Base-by-base conservation (phyloP, 179 eudicot species). In the Gypsophila paniculata region DNA sequence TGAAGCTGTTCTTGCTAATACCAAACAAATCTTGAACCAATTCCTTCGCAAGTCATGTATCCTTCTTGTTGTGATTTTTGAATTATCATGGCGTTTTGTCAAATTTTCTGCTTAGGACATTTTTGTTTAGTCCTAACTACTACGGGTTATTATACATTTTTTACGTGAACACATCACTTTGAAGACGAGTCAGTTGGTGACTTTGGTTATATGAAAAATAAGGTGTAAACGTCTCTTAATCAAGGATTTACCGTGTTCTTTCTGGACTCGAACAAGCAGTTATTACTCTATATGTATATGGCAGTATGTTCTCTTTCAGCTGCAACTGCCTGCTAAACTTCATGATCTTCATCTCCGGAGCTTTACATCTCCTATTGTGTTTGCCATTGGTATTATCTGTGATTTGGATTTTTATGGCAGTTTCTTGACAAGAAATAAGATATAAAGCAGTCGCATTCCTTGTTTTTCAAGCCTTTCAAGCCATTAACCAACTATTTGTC, bases 1-100 rank as follows among this genome's bases (percentile, higher is more conserved):
- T 69, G 97, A 94, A 78, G 97, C 96, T 63, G 94, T 91, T 72
- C 83, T 91, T 81, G 94, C 96, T 73, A 94, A 94, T 79, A 79
- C 97, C 60, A 91, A 92, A 74, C 93, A 94, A 79, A 91, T 94
- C 76, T 86, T 91, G 70, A 88, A 82, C 78, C 97, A 94, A 73
- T 91, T 85, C 79, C 91, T 91, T 55, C 94, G 65, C 57, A 91
- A 90, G 77, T 90, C 97, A 58, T 75, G 97, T 94, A 94, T 91
- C 99, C 96, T 86, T 79, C 51, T 64, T 68, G 23, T 49, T 26
- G 39, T 44, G 42, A 18, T 26, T 69, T 13, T 42, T 15, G 23
- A 11, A 34, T 42, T 9, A 13, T 19, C 39, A 14, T 38, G 72
- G 11, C 44, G 17, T 21, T 11, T 58, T 53, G 1, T 55, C 61